phyloP scores from a whole-genome alignment of 202 grass and related monocot genomes.

The Musa balbisiana region DNA sequence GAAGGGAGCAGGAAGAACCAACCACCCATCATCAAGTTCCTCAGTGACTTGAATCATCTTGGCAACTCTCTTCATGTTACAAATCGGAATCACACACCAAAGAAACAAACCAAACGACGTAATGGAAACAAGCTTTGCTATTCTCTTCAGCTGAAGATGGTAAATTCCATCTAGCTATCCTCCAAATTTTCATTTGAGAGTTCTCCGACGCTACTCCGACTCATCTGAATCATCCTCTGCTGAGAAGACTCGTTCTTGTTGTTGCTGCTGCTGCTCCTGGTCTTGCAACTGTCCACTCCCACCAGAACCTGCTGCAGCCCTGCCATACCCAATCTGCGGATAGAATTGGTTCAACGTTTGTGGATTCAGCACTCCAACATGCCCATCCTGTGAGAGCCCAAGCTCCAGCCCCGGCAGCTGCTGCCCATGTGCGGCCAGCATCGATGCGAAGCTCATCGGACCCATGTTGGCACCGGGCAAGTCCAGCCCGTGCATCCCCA shows the following conservation, averaged over 20 bases:
- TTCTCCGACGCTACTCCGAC: background rate
- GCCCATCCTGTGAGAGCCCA: slow-evolving; percentile 15
- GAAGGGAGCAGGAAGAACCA: background rate
- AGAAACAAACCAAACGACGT: background rate
- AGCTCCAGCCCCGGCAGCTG: slow-evolving; percentile 23
- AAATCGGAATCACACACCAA: background rate
- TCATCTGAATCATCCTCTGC: slow-evolving; percentile 9
- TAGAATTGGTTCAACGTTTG: slow-evolving; percentile 16
- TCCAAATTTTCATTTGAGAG: background rate
- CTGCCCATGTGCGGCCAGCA: slow-evolving; percentile 17
- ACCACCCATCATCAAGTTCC: background rate
- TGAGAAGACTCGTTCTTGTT: background rate
- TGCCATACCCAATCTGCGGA: slow-evolving; percentile 8
- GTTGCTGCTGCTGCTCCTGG: slow-evolving; percentile 1
- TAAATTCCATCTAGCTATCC: background rate
- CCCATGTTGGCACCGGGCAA: slow-evolving; percentile 14
- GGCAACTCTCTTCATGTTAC: no score
- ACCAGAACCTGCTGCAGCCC: background rate
- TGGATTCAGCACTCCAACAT: background rate
- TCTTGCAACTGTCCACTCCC: background rate
- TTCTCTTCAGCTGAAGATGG: background rate
- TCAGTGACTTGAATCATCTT: background rate
- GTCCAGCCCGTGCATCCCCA: slow-evolving; percentile 14
- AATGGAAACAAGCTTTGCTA: background rate
- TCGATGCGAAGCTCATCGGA: slow-evolving; percentile 19